Evolutionary conservation across 495 filamentous ascomycete species (phyloP).

Genomic region (Penicillium nucicola): DNA sequence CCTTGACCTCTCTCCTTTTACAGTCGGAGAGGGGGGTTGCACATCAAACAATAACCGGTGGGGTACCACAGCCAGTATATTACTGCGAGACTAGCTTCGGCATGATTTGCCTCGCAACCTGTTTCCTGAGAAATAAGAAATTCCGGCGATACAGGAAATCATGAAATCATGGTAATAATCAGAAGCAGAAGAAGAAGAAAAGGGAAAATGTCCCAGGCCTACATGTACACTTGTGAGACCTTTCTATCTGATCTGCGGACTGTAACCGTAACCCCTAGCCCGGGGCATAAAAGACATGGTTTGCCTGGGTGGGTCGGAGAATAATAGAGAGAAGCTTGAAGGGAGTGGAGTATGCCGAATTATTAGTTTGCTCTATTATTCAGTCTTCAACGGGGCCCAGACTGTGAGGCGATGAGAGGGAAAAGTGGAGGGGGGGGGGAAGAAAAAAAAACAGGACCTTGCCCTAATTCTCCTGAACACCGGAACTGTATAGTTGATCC

Average conservation of each 20-base stretch:
- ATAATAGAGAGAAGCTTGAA: slow-evolving; percentile 13
- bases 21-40: background rate
- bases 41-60: too few species aligned
- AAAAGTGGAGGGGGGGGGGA: too few species aligned
- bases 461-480: too few species aligned
- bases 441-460: too few species aligned
- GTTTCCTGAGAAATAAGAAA: background rate
- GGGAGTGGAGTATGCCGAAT: too few species aligned
- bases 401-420: too few species aligned
- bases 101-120: background rate
- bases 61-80: background rate
- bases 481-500: too few species aligned
- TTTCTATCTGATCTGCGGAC: slow-evolving; percentile 10
- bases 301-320: slow-evolving; percentile 16
- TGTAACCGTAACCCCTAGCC: slow-evolving; percentile 30
- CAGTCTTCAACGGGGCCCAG: too few species aligned
- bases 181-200: background rate
- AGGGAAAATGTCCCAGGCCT: slow-evolving; percentile 4
- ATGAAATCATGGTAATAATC: too few species aligned
- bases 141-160: too few species aligned
- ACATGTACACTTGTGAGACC: slow-evolving; percentile 15
- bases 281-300: slow-evolving; percentile 22
- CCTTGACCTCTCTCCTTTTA: background rate
- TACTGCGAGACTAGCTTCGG: background rate
- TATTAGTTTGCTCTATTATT: too few species aligned